These are phyloP conservation scores for Solanum aculeatissimum DNA, from an alignment of 305 asterid genomes.

Conservation along the genomic window DNA sequence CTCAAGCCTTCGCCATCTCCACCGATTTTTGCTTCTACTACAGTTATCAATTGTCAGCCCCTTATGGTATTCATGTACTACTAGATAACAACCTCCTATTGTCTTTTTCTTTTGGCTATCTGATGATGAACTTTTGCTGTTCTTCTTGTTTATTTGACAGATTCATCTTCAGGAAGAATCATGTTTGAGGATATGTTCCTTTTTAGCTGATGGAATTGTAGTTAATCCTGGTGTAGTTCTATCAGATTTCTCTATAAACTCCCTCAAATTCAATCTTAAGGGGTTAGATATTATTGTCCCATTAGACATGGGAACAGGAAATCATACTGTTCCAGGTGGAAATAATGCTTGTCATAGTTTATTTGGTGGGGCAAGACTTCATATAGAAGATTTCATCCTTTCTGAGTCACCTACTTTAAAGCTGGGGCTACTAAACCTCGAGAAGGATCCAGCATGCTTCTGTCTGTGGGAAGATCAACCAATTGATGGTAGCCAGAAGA, in stretches of 20 bases:
- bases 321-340: slow-evolving; percentile 21
- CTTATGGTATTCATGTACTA: slow-evolving; percentile 44
- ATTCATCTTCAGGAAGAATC: slow-evolving; percentile 98
- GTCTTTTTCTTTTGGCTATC: not conserved
- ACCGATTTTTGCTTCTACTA: slow-evolving; percentile 79
- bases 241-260: slow-evolving; percentile 71
- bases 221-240: slow-evolving; percentile 52
- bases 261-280: slow-evolving; percentile 46
- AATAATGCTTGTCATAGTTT: slow-evolving; percentile 35
- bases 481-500: slow-evolving; percentile 93
- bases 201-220: slow-evolving; percentile 90
- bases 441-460: slow-evolving; percentile 94
- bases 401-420: slow-evolving; percentile 76
- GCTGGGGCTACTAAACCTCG: slow-evolving; percentile 62
- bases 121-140: not conserved
- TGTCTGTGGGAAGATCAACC: slow-evolving; percentile 96
- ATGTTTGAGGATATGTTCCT: slow-evolving; percentile 85
- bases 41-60: slow-evolving; percentile 84
- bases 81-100: not conserved
- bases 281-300: slow-evolving; percentile 78
- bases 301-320: slow-evolving; percentile 34
- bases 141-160: slow-evolving; percentile 34
- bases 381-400: slow-evolving; percentile 59
- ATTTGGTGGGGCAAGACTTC: slow-evolving; percentile 87
- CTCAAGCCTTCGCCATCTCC: slow-evolving; percentile 84